A percentile compares a stretch with the other conserved stretches of the same genome.
These are phyloP conservation scores for Solanum hybrid DNA, from an alignment of 305 asterid species.

Conservation along the genomic window DNA sequence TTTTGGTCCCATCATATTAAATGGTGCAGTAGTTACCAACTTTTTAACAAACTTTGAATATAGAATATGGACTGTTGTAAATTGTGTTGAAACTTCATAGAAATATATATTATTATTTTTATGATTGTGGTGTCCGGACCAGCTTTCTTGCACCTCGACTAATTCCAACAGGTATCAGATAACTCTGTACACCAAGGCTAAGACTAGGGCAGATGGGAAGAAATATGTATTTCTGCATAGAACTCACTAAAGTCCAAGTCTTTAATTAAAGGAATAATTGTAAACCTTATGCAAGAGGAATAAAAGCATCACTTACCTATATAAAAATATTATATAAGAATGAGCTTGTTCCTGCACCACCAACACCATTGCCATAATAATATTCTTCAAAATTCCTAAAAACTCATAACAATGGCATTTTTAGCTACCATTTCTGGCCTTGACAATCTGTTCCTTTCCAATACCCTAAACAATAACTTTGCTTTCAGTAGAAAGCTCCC, in stretches of 20 bases:
- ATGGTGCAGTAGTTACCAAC: neutral
- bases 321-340: neutral
- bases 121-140: neutral
- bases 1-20: neutral
- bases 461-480: neutral
- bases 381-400: neutral
- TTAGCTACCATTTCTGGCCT: slow-evolving; percentile 19
- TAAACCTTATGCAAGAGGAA: neutral
- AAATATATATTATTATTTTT: neutral
- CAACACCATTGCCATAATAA: neutral
- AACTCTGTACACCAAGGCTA: neutral
- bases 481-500: neutral
- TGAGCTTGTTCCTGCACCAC: neutral
- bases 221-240: neutral
- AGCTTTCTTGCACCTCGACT: neutral
- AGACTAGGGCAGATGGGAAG: neutral
- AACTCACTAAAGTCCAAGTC: neutral
- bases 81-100: neutral
- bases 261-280: neutral
- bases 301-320: neutral
- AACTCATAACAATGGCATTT: slow-evolving; percentile 31
- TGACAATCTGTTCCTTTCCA: slow-evolving; percentile 21
- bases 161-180: neutral
- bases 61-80: neutral
- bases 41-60: neutral